A percentile compares a stretch with the other conserved stretches of the same genome.
These are phyloP conservation scores for Schwanniomyces pseudopolymorphus DNA, from an alignment of 805 yeast species.

Conservation along the genomic window DNA sequence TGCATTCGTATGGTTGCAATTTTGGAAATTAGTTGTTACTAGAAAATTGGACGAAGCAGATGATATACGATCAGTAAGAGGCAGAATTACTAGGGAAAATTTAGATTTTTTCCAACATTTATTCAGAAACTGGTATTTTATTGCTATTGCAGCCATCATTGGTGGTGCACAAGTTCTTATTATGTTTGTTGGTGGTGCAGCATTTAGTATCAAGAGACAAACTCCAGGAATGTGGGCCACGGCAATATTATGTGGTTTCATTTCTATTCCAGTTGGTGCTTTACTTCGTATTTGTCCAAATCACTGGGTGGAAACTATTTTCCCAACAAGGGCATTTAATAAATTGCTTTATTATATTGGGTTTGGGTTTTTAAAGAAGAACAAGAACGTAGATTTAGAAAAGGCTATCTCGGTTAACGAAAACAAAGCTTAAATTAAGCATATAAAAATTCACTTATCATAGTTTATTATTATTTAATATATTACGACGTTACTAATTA, in stretches of 20 bases:
- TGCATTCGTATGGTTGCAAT: constrained; percentile 96
- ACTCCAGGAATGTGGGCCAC: constrained; percentile 89
- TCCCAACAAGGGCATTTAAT: constrained; percentile 61
- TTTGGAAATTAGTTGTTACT: constrained; percentile 87
- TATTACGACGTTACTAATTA: background rate
- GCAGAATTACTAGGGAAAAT: constrained; percentile 60
- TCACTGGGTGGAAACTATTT: constrained; percentile 58
- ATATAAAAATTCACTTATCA: background rate
- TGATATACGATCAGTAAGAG: constrained; percentile 55
- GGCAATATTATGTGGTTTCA: constrained; percentile 75
- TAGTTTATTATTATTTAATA: background rate
- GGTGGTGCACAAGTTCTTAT: constrained; percentile 84
- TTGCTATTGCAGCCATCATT: constrained; percentile 68
- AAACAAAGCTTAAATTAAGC: background rate
- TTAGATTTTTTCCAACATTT: constrained; percentile 83
- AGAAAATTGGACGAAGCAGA: constrained; percentile 89
- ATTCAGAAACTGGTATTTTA: constrained; percentile 78
- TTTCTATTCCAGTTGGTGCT: constrained; percentile 79
- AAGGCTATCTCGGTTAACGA: background rate
- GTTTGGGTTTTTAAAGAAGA: constrained; percentile 32
- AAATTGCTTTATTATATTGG: constrained; percentile 35
- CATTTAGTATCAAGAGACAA: constrained; percentile 79
- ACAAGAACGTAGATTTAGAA: constrained; percentile 13
- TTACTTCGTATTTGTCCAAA: constrained; percentile 83
- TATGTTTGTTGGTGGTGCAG: constrained; percentile 97